A percentile compares a stretch with the other conserved stretches of the same genome.
phyloP scores from a whole-genome alignment of 768 basidiomycete species.

The Trametes cingulata region DNA sequence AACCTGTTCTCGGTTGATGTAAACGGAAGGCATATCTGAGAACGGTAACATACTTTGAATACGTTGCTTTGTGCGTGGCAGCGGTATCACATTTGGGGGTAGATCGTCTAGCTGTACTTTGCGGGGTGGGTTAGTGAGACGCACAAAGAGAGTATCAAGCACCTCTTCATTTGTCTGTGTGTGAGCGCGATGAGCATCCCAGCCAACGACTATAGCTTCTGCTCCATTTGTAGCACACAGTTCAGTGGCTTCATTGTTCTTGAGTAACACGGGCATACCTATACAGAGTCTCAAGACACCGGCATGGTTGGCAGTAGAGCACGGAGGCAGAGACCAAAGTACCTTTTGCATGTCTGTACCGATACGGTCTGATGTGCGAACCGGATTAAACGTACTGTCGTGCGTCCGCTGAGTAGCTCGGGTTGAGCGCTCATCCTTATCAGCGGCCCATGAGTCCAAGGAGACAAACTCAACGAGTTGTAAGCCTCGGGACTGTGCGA shows the following conservation, averaged over 20 bases:
- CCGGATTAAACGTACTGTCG: neutral
- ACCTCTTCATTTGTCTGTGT: neutral
- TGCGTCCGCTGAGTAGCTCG: neutral
- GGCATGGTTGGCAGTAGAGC: conserved; percentile 18
- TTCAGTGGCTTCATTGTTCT: conserved; percentile 27
- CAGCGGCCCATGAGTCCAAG: neutral
- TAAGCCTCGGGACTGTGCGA: conserved; percentile 26
- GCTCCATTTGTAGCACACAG: conserved; percentile 29
- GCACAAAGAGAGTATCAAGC: neutral
- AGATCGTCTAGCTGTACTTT: neutral
- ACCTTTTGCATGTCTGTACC: neutral
- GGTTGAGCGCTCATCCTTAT: neutral
- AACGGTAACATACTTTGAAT: neutral
- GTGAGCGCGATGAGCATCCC: conserved; percentile 2
- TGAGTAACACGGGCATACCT: conserved; percentile 28
- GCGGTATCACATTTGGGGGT: neutral
- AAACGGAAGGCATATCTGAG: conserved; percentile 23
- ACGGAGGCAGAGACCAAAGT: conserved; percentile 23
- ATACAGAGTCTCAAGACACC: conserved; percentile 24
- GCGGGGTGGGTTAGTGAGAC: neutral
- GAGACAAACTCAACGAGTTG: neutral
- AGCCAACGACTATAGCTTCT: conserved; percentile 24
- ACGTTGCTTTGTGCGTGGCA: neutral
- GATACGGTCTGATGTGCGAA: no score
- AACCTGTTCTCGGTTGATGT: conserved; percentile 19